Evolutionary conservation across 495 filamentous ascomycete species (phyloP), one percentile per base, ranked within the genome.

Genomic region (Trichoderma reesei): DNA sequence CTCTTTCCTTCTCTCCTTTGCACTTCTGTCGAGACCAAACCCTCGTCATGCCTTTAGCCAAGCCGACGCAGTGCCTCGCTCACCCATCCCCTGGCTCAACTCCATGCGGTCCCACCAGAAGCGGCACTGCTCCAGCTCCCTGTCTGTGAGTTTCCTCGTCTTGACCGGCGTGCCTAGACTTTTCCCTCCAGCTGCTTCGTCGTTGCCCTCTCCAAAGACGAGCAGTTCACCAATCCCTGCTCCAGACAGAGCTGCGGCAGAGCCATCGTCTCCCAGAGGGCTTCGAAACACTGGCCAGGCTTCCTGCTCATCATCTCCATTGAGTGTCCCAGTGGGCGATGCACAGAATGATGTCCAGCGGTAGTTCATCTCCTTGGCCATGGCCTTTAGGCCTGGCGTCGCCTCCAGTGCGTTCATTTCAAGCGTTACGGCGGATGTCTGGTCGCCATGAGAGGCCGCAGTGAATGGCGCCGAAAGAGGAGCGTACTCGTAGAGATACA

Each of bases 121-220:
- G 36, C 72, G 65, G 61, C 81, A 85, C 67, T 86, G 77, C 64
- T 74, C 70, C 41, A 66, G 73, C 61, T 80, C 78, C 66, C 80
- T 78, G 5, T 70, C 74, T 60, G 70, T 82, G 73, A 73, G 65
- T 67, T 48, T 59, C 38, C 72, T 70, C 39, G 78, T 71, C 66
- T 80, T 68, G 0, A 77, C 83, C 16, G 80, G 72, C 2, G 72
- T 70, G 0, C 83, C 84, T 10, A 76, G 76, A 2, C 80, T 81
- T 13, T 74, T 75, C 0, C 56, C 11, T 13, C 71, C 69, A 63
- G 69, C 66, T 7, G 79, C 67, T 70, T 88, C 85, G 63, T 87
- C 79, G 70, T 88, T 88, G 3, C 81, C 85, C 63, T 84, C 74
- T 16, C 86, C 85, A 70, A 89, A 86, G 0, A 85, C 73, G 68